phyloP scores from a whole-genome alignment of 331 rosid genomes.

The Pyrus hybrid region DNA sequence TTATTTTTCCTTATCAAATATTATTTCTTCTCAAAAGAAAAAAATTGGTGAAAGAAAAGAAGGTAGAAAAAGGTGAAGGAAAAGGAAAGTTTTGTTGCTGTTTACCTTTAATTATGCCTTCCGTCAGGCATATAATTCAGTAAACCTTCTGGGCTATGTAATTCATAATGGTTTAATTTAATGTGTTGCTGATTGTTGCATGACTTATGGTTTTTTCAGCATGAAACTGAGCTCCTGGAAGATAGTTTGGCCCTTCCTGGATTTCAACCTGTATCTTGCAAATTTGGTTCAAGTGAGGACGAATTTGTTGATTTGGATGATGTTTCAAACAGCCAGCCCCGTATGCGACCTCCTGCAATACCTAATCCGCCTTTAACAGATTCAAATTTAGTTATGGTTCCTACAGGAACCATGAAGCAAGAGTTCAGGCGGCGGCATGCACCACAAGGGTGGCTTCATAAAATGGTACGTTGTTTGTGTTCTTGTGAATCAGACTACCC shows the following conservation, averaged over 20 bases:
- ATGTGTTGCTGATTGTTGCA: conserved; percentile 1
- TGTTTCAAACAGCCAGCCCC: conserved; percentile 41
- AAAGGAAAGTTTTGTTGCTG: not conserved
- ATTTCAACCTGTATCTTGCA: conserved; percentile 51
- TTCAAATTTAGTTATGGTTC: conserved; percentile 39
- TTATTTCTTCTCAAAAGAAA: not conserved
- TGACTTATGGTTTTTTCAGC: conserved; percentile 35
- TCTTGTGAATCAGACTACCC: not conserved
- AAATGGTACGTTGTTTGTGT: conserved; percentile 42
- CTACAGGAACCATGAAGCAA: conserved; percentile 47
- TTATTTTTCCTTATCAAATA: not conserved
- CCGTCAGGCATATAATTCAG: not conserved
- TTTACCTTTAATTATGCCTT: not conserved
- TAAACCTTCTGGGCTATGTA: not conserved
- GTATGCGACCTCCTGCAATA: conserved; percentile 32
- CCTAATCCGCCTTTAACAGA: conserved; percentile 44
- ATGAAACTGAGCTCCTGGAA: conserved; percentile 82
- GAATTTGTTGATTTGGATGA: conserved; percentile 78
- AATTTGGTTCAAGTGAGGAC: conserved; percentile 73
- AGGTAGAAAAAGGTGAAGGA: not conserved
- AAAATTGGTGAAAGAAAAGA: not conserved
- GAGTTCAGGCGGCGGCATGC: conserved; percentile 58
- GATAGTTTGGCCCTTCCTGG: conserved; percentile 76
- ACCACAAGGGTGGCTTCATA: conserved; percentile 88
- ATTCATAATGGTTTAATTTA: conserved; percentile 3